phyloP scores from a whole-genome alignment of 257 asterid genomes.

The Thymus quinquecostatus region DNA sequence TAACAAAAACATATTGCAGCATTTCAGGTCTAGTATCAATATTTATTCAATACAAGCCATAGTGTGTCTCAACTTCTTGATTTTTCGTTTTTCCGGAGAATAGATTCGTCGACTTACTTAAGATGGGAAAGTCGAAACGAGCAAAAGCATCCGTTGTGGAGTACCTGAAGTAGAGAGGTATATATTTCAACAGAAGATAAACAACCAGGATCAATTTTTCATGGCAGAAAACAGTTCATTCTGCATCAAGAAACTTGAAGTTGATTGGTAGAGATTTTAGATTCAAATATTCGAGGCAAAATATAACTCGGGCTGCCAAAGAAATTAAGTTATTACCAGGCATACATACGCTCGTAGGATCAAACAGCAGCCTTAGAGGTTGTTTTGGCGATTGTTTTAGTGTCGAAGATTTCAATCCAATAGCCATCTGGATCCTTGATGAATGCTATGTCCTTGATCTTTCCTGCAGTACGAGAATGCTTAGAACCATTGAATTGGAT shows the following conservation, averaged over 20 bases:
- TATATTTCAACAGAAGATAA: background rate
- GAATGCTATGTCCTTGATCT: constrained; percentile 74
- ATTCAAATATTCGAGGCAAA: too few species aligned
- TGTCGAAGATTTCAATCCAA: constrained; percentile 90
- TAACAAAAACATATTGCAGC: too few species aligned
- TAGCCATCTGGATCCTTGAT: constrained; percentile 95
- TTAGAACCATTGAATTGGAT: background rate
- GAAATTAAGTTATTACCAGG: background rate
- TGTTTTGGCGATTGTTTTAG: constrained; percentile 45
- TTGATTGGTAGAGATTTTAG: too few species aligned
- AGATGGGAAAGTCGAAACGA: background rate
- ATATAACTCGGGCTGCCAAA: background rate
- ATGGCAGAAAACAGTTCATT: background rate
- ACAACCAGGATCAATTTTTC: background rate
- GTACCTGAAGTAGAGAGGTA: background rate
- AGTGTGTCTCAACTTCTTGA: too few species aligned
- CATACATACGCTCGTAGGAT: constrained; percentile 3
- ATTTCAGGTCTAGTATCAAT: too few species aligned
- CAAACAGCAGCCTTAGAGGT: constrained; percentile 58
- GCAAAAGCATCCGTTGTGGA: background rate
- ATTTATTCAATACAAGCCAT: background rate
- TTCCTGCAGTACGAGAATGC: constrained; percentile 53
- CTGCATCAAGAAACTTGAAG: background rate
- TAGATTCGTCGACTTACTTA: background rate
- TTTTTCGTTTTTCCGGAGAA: background rate